Evolutionary conservation across 495 filamentous ascomycete species (phyloP).

Genomic region (Aspergillus olivimuriae): DNA sequence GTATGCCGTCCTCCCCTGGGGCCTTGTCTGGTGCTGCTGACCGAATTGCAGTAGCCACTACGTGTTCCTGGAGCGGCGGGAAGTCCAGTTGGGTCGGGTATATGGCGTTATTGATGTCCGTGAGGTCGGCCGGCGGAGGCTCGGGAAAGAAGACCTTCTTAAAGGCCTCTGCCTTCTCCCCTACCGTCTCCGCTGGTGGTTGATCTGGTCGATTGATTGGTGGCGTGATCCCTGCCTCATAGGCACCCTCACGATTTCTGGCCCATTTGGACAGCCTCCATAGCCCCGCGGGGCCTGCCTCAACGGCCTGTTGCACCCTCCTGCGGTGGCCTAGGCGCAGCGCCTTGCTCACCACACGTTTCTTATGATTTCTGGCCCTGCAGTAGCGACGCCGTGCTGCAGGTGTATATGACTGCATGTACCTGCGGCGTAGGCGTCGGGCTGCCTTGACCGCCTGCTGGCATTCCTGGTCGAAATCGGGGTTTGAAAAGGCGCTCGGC

Average conservation of each 20-base stretch:
- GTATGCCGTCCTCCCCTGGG: constrained; percentile 16
- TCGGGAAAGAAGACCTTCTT: constrained; percentile 19
- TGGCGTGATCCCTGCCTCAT: background rate
- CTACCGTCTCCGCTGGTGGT: background rate
- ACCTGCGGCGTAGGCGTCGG: too few species aligned
- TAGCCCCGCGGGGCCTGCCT: background rate
- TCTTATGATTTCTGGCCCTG: background rate
- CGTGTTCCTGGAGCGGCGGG: constrained; percentile 8
- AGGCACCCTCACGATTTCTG: background rate
- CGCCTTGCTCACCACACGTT: background rate
- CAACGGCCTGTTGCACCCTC: background rate
- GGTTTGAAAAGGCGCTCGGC: too few species aligned
- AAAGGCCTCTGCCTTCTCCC: constrained; percentile 14
- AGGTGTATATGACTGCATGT: too few species aligned
- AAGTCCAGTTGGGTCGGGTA: constrained; percentile 16
- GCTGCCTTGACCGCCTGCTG: too few species aligned
- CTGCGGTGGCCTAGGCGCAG: background rate
- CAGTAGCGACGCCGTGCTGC: too few species aligned
- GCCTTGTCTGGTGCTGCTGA: constrained; percentile 20
- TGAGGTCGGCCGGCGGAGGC: constrained; percentile 15
- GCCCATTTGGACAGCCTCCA: background rate
- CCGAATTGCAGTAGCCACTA: constrained; percentile 15
- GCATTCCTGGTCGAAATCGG: too few species aligned
- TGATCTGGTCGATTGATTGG: background rate
- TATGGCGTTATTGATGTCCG: constrained; percentile 10